These are phyloP conservation scores for Tillandsia fasciculata DNA, from an alignment of 176 grass and related monocot species.

Conservation along the genomic window DNA sequence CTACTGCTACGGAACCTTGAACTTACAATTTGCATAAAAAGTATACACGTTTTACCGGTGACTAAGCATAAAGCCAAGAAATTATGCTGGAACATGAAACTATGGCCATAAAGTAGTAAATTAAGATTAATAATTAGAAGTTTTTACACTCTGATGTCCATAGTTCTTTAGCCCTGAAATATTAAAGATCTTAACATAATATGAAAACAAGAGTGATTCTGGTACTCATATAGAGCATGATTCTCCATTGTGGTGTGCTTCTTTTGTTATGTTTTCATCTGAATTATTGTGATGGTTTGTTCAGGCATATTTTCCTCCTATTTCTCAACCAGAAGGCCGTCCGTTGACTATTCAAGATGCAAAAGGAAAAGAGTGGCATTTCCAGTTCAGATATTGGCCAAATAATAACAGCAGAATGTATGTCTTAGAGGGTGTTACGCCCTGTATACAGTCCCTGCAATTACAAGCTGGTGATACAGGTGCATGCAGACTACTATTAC, in stretches of 20 bases:
- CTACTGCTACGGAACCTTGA: not conserved
- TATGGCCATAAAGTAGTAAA: too few relatives aligned
- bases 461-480: slow-evolving; percentile 99
- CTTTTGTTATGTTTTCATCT: not conserved
- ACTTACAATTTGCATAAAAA: not conserved
- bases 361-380: slow-evolving; percentile 99
- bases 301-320: slow-evolving; percentile 97
- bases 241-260: not conserved
- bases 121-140: too few relatives aligned
- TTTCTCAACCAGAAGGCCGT: slow-evolving; percentile 99
- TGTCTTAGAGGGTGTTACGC: slow-evolving; percentile 93
- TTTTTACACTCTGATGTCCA: too few relatives aligned
- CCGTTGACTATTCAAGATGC: slow-evolving; percentile 97
- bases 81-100: too few relatives aligned
- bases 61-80: too few relatives aligned
- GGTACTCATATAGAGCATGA: not conserved
- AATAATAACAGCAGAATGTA: slow-evolving; percentile 99
- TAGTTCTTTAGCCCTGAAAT: too few relatives aligned
- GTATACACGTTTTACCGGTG: too few relatives aligned
- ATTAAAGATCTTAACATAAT: too few relatives aligned
- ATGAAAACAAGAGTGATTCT: not conserved
- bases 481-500: slow-evolving; percentile 22
- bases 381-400: slow-evolving; percentile 98
- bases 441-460: slow-evolving; percentile 98
- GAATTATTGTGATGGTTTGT: not conserved